Evolutionary conservation across 768 basidiomycete genomes (phyloP), one percentile per base, ranked within the genome.

Genomic region (Pisolithus sp.): DNA sequence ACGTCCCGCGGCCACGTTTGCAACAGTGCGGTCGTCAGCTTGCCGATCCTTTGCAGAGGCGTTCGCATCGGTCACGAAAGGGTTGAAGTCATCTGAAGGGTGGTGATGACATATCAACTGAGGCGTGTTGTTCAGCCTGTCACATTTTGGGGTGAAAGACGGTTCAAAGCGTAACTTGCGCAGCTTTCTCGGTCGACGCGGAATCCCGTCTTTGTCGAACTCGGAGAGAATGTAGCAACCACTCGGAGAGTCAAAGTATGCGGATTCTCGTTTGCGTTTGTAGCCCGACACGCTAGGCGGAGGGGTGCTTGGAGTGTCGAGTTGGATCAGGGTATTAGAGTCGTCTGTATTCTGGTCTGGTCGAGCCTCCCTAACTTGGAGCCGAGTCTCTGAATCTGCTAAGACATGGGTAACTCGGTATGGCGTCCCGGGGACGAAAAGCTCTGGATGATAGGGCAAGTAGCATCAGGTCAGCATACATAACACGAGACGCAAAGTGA

Each of bases 171-270:
- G 59, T 38, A 69, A 60, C 46, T 53, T 67, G 20, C 57, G 62
- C 34, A 41, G 58, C 44, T 67, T 67, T 51, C 43, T 63, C 13
- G 66, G 66, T 13, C 66, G 63, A 18, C 57, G 58, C 31, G 68
- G 67, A 21, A 68, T 34, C 4, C 67, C 66, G 15, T 63, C 57
- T 36, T 65, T 65, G 43, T 64, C 65, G 52, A 65, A 65, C 26
- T 53, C 65, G 23, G 65, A 59, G 50, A 57, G 62, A 24, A 67
- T 48, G 46, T 67, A 42, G 24, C 57, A 68, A 2, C 57, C 54
- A 15, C 53, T 67, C 1, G 63, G 59, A 5, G 61, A 66, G 43
- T 69, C 59, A 21, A 57, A 65, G 31, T 65, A 66, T 3, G 60
- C 57, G 31, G 59, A 60, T 46, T 65, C 65, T 38, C 58, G 57